These are phyloP conservation scores for Leptomonas pyrrhocoris DNA, from an alignment of 208 protist genomes.

Conservation along the genomic window DNA sequence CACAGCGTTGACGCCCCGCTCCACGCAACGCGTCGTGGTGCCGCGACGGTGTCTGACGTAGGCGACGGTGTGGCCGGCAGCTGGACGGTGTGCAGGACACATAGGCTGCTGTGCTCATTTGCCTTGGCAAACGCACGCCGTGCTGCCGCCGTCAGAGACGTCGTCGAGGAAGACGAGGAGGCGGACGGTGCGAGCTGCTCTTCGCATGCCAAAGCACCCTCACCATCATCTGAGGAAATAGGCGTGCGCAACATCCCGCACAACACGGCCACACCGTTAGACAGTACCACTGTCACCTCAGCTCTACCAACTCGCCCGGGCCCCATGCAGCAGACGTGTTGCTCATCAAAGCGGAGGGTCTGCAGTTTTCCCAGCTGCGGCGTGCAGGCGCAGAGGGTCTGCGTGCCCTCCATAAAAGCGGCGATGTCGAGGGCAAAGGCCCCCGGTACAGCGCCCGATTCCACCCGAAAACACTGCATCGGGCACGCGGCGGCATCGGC, in stretches of 20 bases:
- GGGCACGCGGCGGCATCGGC: slow-evolving; percentile 15
- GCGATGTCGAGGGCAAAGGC: slow-evolving; percentile 31
- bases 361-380: slow-evolving; percentile 39
- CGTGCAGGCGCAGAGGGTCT: slow-evolving; percentile 38
- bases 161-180: background rate
- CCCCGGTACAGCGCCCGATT: slow-evolving; percentile 3
- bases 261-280: slow-evolving; percentile 50
- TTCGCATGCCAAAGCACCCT: background rate
- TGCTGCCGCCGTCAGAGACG: background rate
- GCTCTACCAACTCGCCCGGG: slow-evolving; percentile 36
- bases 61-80: slow-evolving; percentile 24
- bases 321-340: slow-evolving; percentile 39
- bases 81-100: slow-evolving; percentile 23
- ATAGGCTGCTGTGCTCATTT: slow-evolving; percentile 15
- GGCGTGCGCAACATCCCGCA: slow-evolving; percentile 27
- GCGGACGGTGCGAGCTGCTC: background rate
- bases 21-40: slow-evolving; percentile 39
- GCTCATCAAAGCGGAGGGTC: slow-evolving; percentile 41
- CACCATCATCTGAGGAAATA: background rate
- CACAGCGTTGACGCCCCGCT: slow-evolving; percentile 44
- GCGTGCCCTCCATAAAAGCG: slow-evolving; percentile 23
- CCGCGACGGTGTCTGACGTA: background rate
- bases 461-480: slow-evolving; percentile 41
- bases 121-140: slow-evolving; percentile 18
- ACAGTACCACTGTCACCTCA: slow-evolving; percentile 66